Conservation (phyloP, 2,329 filamentous ascomycete species). For the Karstenula rhodostoma region DNA sequence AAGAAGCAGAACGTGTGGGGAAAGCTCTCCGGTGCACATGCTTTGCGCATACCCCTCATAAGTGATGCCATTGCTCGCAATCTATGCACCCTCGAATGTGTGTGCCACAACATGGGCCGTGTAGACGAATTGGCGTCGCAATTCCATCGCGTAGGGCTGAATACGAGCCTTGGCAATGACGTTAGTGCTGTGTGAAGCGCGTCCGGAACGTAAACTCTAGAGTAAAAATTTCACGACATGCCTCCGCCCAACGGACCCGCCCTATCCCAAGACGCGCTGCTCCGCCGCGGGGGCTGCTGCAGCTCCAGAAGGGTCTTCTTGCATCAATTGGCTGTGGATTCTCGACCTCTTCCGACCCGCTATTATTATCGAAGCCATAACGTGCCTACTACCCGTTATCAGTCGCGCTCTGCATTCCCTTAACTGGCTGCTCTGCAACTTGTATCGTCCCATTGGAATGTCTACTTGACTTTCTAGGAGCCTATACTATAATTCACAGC, state of each 20-base stretch:
- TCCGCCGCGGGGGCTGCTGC: conserved; percentile 1
- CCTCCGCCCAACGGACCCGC: neutral
- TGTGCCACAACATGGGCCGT: neutral
- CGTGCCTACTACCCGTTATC: conserved; percentile 4
- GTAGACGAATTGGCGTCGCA: neutral
- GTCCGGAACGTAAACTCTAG: neutral
- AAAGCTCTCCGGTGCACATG: conserved; percentile 18
- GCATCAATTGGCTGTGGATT: conserved; percentile 7
- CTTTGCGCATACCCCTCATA: conserved; percentile 2
- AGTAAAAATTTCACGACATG: conserved; percentile 15
- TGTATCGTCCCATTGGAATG: neutral
- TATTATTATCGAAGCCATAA: conserved; percentile 7
- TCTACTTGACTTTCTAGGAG: neutral
- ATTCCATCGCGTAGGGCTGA: conserved; percentile 7
- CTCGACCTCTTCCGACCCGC: conserved; percentile 6
- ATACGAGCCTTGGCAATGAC: conserved; percentile 14
- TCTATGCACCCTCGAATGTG: neutral
- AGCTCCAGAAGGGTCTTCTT: conserved; percentile 2
- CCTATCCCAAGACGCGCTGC: neutral
- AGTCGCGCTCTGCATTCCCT: neutral
- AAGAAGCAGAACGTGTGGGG: conserved; percentile 8
- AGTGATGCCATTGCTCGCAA: conserved; percentile 11
- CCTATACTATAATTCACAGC: neutral
- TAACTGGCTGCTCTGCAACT: neutral
- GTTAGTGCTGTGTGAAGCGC: neutral